Conservation (phyloP, 2,329 filamentous ascomycete species). For the Lachnellula suecica region DNA sequence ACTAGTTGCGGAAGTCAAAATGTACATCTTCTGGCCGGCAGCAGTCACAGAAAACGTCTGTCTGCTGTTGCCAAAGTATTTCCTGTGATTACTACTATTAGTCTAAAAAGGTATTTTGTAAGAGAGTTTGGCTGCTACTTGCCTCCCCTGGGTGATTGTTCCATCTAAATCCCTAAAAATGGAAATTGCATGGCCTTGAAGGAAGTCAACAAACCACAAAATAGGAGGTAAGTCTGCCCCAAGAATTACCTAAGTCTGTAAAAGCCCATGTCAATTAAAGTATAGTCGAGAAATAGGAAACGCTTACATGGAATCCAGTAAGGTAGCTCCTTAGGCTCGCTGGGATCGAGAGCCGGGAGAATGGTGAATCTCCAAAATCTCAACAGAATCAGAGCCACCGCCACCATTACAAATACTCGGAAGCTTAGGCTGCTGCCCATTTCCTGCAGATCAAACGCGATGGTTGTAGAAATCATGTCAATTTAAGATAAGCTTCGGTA, state of each 20-base stretch:
- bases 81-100: background rate
- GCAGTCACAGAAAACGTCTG: background rate
- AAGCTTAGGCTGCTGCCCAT: background rate
- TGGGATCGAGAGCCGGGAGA: background rate
- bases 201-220: background rate
- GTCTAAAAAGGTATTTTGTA: background rate
- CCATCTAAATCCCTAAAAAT: background rate
- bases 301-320: background rate
- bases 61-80: background rate
- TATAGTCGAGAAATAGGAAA: background rate
- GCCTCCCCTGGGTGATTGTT: background rate
- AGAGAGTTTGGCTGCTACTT: background rate
- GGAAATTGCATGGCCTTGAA: background rate
- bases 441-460: background rate
- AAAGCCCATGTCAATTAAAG: background rate
- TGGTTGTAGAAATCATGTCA: too few species aligned
- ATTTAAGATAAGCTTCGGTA: too few species aligned
- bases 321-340: background rate
- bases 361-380: background rate
- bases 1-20: background rate
- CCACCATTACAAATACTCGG: background rate
- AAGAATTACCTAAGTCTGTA: background rate
- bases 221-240: background rate
- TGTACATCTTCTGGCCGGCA: background rate
- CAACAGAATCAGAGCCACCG: background rate